Base-by-base conservation (phyloP, 2,329 filamentous ascomycete species). In the Aureobasidium sp. region DNA sequence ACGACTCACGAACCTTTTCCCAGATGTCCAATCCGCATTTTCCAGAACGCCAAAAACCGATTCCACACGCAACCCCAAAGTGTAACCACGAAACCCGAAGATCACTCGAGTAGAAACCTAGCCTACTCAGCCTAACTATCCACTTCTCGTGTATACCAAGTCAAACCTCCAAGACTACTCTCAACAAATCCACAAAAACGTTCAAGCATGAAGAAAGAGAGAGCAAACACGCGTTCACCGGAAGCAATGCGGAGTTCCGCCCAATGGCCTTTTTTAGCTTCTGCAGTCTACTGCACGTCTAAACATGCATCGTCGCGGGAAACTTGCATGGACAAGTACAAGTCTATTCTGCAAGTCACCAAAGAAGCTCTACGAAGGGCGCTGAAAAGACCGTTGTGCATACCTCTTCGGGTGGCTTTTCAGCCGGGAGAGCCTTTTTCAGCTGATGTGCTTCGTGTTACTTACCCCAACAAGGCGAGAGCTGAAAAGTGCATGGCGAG, bases 201-300 rank as follows among this genome's bases (percentile, higher is more conserved):
- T 9, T 12, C 5, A 22, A 45, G 42, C 42, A 45, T 45, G 22
- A 25, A 27, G 3, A 25, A 25, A 25, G 22, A 51, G 29, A 51
- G 12, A 44, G 53, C 53, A 45, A 57, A 57, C 27, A 57, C 53
- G 53, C 53, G 53, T 44, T 57, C 53, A 34, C 20, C 53, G 27
- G 53, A 25, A 34, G 25, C 15, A 39, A 39, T 57, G 29, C 42
- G 53, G 53, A 57, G 52, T 37, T 20, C 53, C 53, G 41, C 29
- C 27, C 36, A 9, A 27, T 36, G 3, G 9, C 17, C 15, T 44
- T 37, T 22, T 44, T 37, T 44, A 56, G 37, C 52, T 25, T 25
- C 17, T 42, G 45, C 45, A 5, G 36, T 20, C 49, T 57, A 57
- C 53, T 57, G 53, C 53, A 45, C 41, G 39, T 57, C 53, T 45